Conservation (phyloP, 768 basidiomycete genomes). For the Albatrellus ellisii region DNA sequence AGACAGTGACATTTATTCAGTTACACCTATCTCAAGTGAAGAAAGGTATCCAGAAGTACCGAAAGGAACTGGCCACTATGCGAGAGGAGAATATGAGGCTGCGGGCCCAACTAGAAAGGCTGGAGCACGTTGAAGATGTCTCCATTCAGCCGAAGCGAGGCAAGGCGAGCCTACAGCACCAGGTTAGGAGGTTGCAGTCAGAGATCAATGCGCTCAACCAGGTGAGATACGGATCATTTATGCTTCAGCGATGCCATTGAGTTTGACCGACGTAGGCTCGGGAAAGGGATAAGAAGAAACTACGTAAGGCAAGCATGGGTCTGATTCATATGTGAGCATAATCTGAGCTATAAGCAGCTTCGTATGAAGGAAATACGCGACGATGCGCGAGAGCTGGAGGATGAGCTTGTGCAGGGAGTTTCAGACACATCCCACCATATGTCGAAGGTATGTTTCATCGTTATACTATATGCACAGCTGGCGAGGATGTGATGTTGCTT, state of each 20-base stretch:
- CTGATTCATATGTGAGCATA: slow-evolving; percentile 3
- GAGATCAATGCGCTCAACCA: slow-evolving; percentile 3
- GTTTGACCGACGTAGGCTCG: neutral
- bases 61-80: slow-evolving; percentile 9
- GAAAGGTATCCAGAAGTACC: slow-evolving; percentile 7
- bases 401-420: slow-evolving; percentile 17
- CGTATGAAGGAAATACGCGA: slow-evolving; percentile 21
- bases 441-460: slow-evolving; percentile 24
- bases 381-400: slow-evolving; percentile 26
- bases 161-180: neutral
- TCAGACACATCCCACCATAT: slow-evolving; percentile 25
- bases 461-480: neutral
- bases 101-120: slow-evolving; percentile 7
- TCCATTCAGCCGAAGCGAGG: slow-evolving; percentile 13
- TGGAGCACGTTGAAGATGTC: slow-evolving; percentile 12
- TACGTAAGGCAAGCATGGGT: neutral
- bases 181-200: neutral
- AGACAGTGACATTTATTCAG: neutral
- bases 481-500: neutral
- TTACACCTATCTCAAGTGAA: slow-evolving; percentile 4
- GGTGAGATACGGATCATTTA: neutral
- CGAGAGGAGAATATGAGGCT: slow-evolving; percentile 13
- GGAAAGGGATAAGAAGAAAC: slow-evolving; percentile 1
- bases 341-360: slow-evolving; percentile 13
- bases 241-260: neutral